Percentiles rank a stretch among this genome's conserved stretches.
These are phyloP conservation scores for Penicillium janthinellum DNA, from an alignment of 2,329 filamentous ascomycete species.

Conservation along the genomic window DNA sequence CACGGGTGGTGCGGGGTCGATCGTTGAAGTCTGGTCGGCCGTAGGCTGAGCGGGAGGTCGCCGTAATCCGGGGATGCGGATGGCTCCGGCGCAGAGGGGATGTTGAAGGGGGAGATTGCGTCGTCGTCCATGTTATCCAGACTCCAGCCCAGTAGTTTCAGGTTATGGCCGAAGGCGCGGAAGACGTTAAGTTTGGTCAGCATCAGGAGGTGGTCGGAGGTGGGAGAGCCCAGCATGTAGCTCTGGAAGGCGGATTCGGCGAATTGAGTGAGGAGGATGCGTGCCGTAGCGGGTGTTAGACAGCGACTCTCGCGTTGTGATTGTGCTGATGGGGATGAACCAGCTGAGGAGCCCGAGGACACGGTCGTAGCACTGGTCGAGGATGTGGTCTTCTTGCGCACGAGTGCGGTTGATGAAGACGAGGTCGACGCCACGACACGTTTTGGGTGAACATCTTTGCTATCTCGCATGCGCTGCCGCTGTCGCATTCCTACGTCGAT, in stretches of 20 bases:
- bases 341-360: background rate
- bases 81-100: background rate
- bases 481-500: background rate
- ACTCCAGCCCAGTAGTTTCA: conserved; percentile 31
- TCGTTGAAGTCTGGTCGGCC: conserved; percentile 44
- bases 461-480: conserved; percentile 22
- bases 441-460: conserved; percentile 18
- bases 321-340: background rate
- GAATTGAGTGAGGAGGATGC: conserved; percentile 20
- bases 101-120: conserved; percentile 32
- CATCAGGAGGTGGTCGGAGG: conserved; percentile 37
- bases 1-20: conserved; percentile 45
- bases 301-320: conserved; percentile 1
- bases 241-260: conserved; percentile 27
- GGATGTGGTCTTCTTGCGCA: background rate
- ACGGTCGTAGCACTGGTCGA: background rate
- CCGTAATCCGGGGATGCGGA: background rate
- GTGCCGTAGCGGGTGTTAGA: background rate
- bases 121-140: conserved; percentile 31
- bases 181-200: conserved; percentile 41
- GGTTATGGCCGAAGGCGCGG: conserved; percentile 34
- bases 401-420: background rate
- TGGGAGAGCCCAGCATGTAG: conserved; percentile 29
- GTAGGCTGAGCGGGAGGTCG: conserved; percentile 32
- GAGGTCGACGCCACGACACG: conserved; percentile 6